phyloP scores from a whole-genome alignment of 768 basidiomycete genomes.

The Kwoniella europaea region DNA sequence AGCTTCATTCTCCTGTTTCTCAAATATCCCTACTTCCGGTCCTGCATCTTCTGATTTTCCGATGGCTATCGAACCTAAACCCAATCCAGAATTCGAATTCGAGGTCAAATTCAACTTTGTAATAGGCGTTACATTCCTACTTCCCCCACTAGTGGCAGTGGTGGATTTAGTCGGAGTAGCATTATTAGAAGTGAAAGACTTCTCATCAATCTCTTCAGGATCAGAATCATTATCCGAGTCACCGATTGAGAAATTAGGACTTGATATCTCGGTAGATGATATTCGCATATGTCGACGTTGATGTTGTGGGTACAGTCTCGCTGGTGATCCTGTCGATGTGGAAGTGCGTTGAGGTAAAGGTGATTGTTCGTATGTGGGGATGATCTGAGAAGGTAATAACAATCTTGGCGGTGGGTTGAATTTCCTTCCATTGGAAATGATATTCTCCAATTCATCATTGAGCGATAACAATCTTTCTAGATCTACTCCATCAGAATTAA shows the following conservation, averaged over 20 bases:
- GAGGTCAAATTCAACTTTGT: neutral
- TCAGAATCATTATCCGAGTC: constrained; percentile 60
- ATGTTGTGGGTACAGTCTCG: constrained; percentile 3
- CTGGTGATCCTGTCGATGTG: constrained; percentile 16
- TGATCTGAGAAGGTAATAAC: constrained; percentile 48
- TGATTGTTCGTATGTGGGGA: constrained; percentile 13
- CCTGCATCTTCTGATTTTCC: neutral
- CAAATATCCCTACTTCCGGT: neutral
- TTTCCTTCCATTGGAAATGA: constrained; percentile 64
- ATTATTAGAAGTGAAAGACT: constrained; percentile 5
- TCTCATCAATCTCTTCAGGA: constrained; percentile 52
- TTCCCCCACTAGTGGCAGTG: neutral
- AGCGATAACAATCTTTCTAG: constrained; percentile 72
- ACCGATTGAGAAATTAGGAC: constrained; percentile 67
- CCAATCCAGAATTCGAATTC: constrained; percentile 6
- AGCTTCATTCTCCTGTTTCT: constrained; percentile 11
- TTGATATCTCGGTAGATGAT: constrained; percentile 71
- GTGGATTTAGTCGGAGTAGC: constrained; percentile 5
- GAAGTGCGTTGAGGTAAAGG: constrained; percentile 5
- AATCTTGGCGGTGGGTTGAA: constrained; percentile 47
- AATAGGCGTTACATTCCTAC: neutral
- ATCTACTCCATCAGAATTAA: constrained; percentile 35
- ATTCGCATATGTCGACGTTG: constrained; percentile 61
- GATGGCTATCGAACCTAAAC: neutral
- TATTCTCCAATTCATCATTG: constrained; percentile 71